Percentiles rank a stretch among this genome's conserved stretches.
Conservation (phyloP, 1,284 basidiomycete species). For the Ustilago crameri region DNA sequence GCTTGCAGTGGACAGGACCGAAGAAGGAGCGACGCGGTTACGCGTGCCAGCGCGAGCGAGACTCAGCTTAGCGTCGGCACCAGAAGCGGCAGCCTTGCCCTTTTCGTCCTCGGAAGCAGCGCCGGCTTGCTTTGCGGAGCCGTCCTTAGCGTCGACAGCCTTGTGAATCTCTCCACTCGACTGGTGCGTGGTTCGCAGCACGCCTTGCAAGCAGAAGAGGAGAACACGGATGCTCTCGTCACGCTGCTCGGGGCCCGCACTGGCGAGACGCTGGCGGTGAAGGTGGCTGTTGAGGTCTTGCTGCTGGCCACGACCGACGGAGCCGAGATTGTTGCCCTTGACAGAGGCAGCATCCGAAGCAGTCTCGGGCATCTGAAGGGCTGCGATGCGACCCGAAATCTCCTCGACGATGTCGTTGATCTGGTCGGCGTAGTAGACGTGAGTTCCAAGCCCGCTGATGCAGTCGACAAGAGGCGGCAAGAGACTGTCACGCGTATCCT, state of each 20-base stretch:
- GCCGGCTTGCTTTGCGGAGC: background rate
- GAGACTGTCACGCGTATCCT: conserved; percentile 72
- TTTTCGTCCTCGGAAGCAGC: conserved; percentile 24
- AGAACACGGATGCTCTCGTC: conserved; percentile 80
- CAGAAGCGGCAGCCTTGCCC: conserved; percentile 38
- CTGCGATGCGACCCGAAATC: conserved; percentile 79
- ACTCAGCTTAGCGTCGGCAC: conserved; percentile 25
- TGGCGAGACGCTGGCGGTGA: conserved; percentile 58
- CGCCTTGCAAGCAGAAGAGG: conserved; percentile 77
- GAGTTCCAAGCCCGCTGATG: conserved; percentile 84
- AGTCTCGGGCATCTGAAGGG: conserved; percentile 76
- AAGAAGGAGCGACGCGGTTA: conserved; percentile 48
- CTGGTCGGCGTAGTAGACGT: conserved; percentile 96
- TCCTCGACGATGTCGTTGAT: conserved; percentile 91
- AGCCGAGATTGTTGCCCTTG: conserved; percentile 68
- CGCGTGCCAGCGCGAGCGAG: conserved; percentile 51
- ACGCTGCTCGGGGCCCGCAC: conserved; percentile 68
- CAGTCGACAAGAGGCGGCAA: conserved; percentile 80
- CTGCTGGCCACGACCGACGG: conserved; percentile 42
- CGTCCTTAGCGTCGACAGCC: conserved; percentile 35
- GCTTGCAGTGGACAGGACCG: conserved; percentile 45
- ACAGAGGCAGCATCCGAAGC: conserved; percentile 61
- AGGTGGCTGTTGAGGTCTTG: conserved; percentile 43
- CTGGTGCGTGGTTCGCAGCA: conserved; percentile 77
- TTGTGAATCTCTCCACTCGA: conserved; percentile 68